Conservation (phyloP, 2,329 filamentous ascomycete species). For the Diplodia intermedia region DNA sequence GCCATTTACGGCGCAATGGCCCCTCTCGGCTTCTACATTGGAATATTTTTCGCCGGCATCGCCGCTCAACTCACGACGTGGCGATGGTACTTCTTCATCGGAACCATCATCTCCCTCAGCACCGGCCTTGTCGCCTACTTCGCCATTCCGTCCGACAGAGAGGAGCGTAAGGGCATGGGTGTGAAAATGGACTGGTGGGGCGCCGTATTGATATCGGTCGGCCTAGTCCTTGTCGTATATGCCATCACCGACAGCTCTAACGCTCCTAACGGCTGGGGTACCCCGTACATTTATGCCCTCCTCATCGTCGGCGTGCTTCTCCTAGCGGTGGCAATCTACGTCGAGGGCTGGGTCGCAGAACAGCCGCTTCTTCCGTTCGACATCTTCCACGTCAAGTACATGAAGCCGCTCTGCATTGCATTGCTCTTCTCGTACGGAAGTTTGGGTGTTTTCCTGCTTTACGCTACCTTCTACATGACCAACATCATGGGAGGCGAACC, state of each 20-base stretch:
- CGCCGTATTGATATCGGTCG: slow-evolving; percentile 65
- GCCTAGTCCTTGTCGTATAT: slow-evolving; percentile 73
- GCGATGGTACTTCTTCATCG: slow-evolving; percentile 74
- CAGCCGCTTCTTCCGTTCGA: slow-evolving; percentile 71
- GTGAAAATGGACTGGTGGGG: slow-evolving; percentile 75
- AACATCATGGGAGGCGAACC: slow-evolving; percentile 65
- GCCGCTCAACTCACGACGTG: slow-evolving; percentile 62
- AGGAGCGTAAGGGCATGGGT: slow-evolving; percentile 45
- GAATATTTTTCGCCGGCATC: slow-evolving; percentile 70
- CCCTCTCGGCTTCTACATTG: slow-evolving; percentile 64
- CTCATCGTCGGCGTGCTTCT: slow-evolving; percentile 66
- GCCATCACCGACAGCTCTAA: slow-evolving; percentile 73
- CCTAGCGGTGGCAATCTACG: slow-evolving; percentile 65
- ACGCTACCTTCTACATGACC: slow-evolving; percentile 71
- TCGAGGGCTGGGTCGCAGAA: slow-evolving; percentile 72
- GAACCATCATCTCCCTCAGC: slow-evolving; percentile 59
- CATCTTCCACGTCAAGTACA: slow-evolving; percentile 70
- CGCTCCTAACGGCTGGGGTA: slow-evolving; percentile 69
- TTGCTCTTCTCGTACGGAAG: slow-evolving; percentile 72
- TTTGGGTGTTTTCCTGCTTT: slow-evolving; percentile 72
- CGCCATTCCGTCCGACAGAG: slow-evolving; percentile 58
- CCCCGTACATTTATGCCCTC: slow-evolving; percentile 69
- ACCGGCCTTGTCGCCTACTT: slow-evolving; percentile 55
- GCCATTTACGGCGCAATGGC: slow-evolving; percentile 59
- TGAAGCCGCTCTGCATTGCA: slow-evolving; percentile 66